These are phyloP conservation scores for Backusella circina DNA, from an alignment of 192 early-diverging fungal species.

Conservation along the genomic window DNA sequence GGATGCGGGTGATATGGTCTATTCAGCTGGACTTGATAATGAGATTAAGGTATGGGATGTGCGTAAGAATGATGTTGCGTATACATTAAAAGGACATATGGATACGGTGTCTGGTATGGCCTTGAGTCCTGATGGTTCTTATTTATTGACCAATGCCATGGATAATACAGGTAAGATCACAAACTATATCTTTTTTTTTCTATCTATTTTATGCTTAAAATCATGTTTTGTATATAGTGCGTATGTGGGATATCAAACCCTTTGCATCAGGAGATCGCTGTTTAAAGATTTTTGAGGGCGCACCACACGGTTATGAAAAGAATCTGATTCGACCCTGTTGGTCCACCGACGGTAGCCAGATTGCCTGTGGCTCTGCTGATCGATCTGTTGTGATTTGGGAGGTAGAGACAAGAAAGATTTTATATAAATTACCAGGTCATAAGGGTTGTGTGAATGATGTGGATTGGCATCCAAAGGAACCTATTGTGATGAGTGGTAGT, in stretches of 20 bases:
- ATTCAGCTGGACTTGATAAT: slow-evolving; percentile 88
- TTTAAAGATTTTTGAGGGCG: slow-evolving; percentile 79
- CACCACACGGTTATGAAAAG: slow-evolving; percentile 95
- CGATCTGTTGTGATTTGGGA: slow-evolving; percentile 92
- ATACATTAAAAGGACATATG: slow-evolving; percentile 75
- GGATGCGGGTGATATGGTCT: slow-evolving; percentile 77
- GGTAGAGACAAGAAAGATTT: slow-evolving; percentile 67
- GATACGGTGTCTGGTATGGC: slow-evolving; percentile 88
- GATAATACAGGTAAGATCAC: slow-evolving; percentile 89
- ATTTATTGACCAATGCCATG: slow-evolving; percentile 84
- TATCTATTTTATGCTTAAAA: too few relatives aligned
- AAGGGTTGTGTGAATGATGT: slow-evolving; percentile 92
- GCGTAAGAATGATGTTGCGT: slow-evolving; percentile 62
- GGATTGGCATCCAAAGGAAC: slow-evolving; percentile 88
- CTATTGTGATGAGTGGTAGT: slow-evolving; percentile 81
- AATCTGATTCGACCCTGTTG: slow-evolving; percentile 89
- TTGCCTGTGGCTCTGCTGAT: slow-evolving; percentile 86
- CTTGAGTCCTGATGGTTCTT: slow-evolving; percentile 80
- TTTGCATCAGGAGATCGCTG: slow-evolving; percentile 74
- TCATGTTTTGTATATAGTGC: slow-evolving; percentile 40
- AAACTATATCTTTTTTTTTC: too few relatives aligned
- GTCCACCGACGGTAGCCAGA: slow-evolving; percentile 79
- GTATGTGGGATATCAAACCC: slow-evolving; percentile 94
- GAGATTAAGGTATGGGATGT: slow-evolving; percentile 89
- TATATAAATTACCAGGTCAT: slow-evolving; percentile 94